phyloP scores from a whole-genome alignment of 495 filamentous ascomycete species.

The Cudoniella acicularis region DNA sequence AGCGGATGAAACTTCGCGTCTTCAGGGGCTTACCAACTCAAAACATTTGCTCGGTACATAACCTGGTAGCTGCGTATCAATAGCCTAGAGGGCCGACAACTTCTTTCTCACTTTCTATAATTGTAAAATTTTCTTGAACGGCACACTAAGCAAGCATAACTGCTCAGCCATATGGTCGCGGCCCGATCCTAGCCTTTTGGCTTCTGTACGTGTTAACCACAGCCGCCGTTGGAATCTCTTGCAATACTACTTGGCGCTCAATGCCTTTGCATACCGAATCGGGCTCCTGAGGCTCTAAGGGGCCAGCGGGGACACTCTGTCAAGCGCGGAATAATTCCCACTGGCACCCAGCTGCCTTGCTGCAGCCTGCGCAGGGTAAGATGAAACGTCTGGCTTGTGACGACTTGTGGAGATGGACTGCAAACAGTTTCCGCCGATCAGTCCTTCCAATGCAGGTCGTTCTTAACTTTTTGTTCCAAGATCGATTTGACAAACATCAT shows the following conservation, averaged over 20 bases:
- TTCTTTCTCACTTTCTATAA: constrained; percentile 15
- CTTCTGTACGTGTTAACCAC: not conserved
- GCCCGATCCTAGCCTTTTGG: constrained; percentile 14
- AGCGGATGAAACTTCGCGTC: constrained; percentile 25
- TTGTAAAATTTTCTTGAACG: not conserved
- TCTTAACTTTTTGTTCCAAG: constrained; percentile 54
- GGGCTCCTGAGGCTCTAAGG: not conserved
- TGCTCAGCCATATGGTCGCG: not conserved
- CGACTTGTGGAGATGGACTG: constrained; percentile 15
- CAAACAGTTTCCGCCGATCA: constrained; percentile 27
- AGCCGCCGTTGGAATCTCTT: not conserved
- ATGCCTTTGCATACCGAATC: constrained; percentile 11
- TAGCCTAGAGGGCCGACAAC: not conserved
- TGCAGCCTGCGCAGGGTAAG: not conserved
- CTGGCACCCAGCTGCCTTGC: too few relatives aligned
- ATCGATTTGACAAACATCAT: constrained; percentile 60
- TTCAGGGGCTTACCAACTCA: constrained; percentile 6
- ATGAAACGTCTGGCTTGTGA: constrained; percentile 19
- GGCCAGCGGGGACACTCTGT: too few relatives aligned
- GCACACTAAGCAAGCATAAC: not conserved
- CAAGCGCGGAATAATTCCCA: too few relatives aligned
- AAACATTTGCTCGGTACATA: constrained; percentile 3
- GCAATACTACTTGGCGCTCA: constrained; percentile 9
- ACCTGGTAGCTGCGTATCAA: not conserved
- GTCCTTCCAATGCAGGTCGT: constrained; percentile 59